A percentile compares a stretch with the other conserved stretches of the same genome.
These are phyloP conservation scores for Halenospora varia DNA, from an alignment of 495 filamentous ascomycete genomes.

Conservation along the genomic window DNA sequence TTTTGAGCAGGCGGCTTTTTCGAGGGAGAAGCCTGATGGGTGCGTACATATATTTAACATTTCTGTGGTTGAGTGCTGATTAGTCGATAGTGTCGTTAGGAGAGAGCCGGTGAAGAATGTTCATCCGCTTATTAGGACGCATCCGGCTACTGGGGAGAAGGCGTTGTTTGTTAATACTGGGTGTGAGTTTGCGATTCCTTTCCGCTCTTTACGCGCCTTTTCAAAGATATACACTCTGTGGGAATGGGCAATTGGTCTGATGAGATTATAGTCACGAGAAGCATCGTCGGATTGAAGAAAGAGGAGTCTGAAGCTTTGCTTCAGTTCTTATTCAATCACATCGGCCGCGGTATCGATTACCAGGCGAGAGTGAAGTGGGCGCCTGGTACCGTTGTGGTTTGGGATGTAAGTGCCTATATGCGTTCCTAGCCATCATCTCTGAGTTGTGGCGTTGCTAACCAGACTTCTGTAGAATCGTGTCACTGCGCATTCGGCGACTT, in stretches of 20 bases:
- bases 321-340: slow-evolving; percentile 84
- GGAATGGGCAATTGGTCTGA: neutral
- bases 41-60: too few species aligned
- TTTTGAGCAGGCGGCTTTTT: slow-evolving; percentile 60
- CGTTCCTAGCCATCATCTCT: neutral
- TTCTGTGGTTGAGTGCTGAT: too few species aligned
- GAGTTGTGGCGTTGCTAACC: neutral
- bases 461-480: slow-evolving; percentile 13
- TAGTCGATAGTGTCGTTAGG: slow-evolving; percentile 61
- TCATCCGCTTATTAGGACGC: slow-evolving; percentile 73
- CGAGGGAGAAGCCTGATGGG: slow-evolving; percentile 45
- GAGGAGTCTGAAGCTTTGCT: slow-evolving; percentile 78
- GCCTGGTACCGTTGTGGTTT: slow-evolving; percentile 77
- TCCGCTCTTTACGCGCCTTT: neutral
- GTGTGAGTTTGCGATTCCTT: slow-evolving; percentile 50
- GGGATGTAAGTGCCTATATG: slow-evolving; percentile 47
- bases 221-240: neutral
- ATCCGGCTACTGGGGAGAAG: slow-evolving; percentile 80
- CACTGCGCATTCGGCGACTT: slow-evolving; percentile 46
- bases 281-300: slow-evolving; percentile 18
- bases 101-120: slow-evolving; percentile 64
- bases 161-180: slow-evolving; percentile 79
- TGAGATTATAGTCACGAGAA: slow-evolving; percentile 14
- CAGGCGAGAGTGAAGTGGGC: slow-evolving; percentile 81
- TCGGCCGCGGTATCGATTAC: slow-evolving; percentile 77